These are phyloP conservation scores for Eragrostis curvula DNA, from an alignment of 176 grass and related monocot genomes.

Conservation along the genomic window DNA sequence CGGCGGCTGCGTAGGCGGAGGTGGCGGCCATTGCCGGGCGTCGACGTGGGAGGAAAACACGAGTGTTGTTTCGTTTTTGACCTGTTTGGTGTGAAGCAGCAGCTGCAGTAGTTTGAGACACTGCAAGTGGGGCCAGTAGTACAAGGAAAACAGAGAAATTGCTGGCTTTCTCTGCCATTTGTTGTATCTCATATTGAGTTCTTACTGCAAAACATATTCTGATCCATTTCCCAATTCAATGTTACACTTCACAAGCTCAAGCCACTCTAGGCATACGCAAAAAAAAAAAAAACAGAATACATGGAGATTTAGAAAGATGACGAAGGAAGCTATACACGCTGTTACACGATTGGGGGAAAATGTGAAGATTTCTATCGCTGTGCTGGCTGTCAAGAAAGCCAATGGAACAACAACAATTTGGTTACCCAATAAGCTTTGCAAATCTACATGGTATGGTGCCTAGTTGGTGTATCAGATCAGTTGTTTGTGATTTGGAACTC, in stretches of 20 bases:
- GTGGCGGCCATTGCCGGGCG: constrained; percentile 36
- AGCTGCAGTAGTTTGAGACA: neutral
- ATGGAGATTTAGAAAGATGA: neutral
- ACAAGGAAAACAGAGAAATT: neutral
- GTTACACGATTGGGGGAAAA: constrained; percentile 22
- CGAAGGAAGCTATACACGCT: constrained; percentile 30
- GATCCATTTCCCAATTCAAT: constrained; percentile 1
- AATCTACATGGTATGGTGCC: neutral
- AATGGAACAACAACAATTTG: constrained; percentile 17
- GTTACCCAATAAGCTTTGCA: neutral
- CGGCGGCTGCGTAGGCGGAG: constrained; percentile 17
- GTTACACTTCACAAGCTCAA: neutral
- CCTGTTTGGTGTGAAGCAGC: neutral
- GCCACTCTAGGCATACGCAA: neutral
- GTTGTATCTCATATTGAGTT: neutral
- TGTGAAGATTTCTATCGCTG: constrained; percentile 2
- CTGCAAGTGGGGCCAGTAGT: constrained; percentile 35
- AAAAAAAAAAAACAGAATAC: constrained; percentile 19
- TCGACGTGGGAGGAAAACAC: neutral
- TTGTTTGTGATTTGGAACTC: constrained; percentile 78
- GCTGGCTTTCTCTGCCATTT: neutral
- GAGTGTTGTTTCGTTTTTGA: constrained; percentile 12
- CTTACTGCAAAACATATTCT: neutral
- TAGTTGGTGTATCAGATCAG: constrained; percentile 18
- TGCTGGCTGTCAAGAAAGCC: constrained; percentile 23